Conservation (phyloP, 129 eudicot genomes). For the Ambrosia artemisiifolia region DNA sequence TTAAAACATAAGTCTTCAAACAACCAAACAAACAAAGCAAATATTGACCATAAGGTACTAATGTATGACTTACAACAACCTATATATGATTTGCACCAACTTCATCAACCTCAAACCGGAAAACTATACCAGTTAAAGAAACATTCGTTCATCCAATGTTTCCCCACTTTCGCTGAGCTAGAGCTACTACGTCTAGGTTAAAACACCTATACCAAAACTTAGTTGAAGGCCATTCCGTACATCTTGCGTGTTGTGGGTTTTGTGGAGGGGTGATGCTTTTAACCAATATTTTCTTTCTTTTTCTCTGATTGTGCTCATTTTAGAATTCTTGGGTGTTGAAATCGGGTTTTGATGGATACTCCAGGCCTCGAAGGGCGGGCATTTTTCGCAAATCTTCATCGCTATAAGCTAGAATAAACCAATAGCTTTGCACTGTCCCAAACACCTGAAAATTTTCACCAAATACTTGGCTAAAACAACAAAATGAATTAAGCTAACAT, state of each 20-base stretch:
- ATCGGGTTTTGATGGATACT: slow-evolving; percentile 91
- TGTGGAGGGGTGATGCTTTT: slow-evolving; percentile 11
- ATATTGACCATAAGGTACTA: too few species aligned
- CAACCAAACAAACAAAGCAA: slow-evolving; percentile 9
- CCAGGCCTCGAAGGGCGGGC: slow-evolving; percentile 89
- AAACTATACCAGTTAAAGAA: slow-evolving; percentile 8
- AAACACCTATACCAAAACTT: slow-evolving; percentile 12
- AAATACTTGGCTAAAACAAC: not conserved
- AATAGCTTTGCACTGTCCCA: slow-evolving; percentile 64
- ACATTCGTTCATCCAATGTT: slow-evolving; percentile 9
- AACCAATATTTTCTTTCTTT: not conserved
- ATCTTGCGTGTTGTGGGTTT: slow-evolving; percentile 11
- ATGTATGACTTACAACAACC: slow-evolving; percentile 35
- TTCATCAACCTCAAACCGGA: slow-evolving; percentile 15
- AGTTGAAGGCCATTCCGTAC: slow-evolving; percentile 13
- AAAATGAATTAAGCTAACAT: not conserved
- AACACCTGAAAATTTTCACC: slow-evolving; percentile 53
- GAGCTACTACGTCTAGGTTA: slow-evolving; percentile 18
- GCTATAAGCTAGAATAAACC: slow-evolving; percentile 80
- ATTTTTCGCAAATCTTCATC: slow-evolving; percentile 82
- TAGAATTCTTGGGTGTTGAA: slow-evolving; percentile 71
- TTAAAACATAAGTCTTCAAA: slow-evolving; percentile 37
- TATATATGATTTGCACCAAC: slow-evolving; percentile 24
- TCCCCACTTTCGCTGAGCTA: not conserved
- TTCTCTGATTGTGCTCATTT: not conserved